phyloP scores from a whole-genome alignment of 225 moss, liverwort and hornwort species.

The Pseudoscleropodium purum region DNA sequence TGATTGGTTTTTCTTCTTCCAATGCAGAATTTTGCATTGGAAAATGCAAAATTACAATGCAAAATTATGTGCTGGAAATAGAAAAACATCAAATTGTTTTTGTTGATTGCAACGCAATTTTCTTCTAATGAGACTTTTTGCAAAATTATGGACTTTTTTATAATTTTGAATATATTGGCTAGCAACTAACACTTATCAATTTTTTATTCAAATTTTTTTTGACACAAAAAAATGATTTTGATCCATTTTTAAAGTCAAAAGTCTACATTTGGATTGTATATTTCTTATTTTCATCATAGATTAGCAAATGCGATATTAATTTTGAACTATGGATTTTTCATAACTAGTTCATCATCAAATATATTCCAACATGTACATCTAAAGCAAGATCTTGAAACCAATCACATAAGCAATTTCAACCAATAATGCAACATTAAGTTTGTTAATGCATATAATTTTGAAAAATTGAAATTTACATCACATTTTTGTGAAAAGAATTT shows the following conservation, averaged over 20 bases:
- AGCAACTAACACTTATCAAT: not conserved
- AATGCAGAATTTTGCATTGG: too few relatives aligned
- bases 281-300: not conserved
- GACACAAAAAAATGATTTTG: not conserved
- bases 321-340: accelerated
- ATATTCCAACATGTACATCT: not conserved
- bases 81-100: too few relatives aligned
- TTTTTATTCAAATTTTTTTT: too few relatives aligned
- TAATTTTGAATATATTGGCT: not conserved
- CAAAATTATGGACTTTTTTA: not conserved
- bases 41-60: too few relatives aligned
- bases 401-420: not conserved
- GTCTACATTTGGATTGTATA: not conserved
- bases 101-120: too few relatives aligned
- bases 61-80: too few relatives aligned
- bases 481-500: not conserved
- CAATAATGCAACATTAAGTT: not conserved
- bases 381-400: not conserved
- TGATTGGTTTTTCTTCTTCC: too few relatives aligned
- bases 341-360: not conserved
- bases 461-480: not conserved
- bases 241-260: not conserved
- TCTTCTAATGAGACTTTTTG: not conserved
- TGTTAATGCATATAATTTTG: not conserved
- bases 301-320: accelerated